Evolutionary conservation across 192 early-diverging fungal genomes (phyloP), one percentile per base, ranked within the genome.

Genomic region (Backusella parvicylindrica): DNA sequence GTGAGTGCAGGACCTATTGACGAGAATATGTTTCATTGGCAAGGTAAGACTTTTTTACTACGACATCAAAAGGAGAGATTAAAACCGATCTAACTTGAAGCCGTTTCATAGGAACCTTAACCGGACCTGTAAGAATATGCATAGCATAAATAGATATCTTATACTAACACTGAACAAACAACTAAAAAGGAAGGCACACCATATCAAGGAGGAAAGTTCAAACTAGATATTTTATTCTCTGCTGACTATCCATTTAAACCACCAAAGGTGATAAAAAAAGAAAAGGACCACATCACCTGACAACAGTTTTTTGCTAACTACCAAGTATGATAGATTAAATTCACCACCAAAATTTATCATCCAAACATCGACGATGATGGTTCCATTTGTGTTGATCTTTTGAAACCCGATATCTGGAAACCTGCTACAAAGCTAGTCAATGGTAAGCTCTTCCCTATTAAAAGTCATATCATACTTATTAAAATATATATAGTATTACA

Each of bases 361-460:
- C 83, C 83, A n/a, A 81, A 81, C 63, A 84, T 84, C 16, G 94
- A 95, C 72, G 92, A 95, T 67, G 91, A 93, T 64, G 93, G 94
- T 1, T 86, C 90, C 5, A 90, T 95, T 70, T 95, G 94, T 75
- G 84, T 95, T 43, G 85, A 86, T 12, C 66, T 93, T 38, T 76
- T 95, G 33, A 95, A 95, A 77, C 82, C 85, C 4, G 94, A 95
- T 70, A 91, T 90, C 12, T 95, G 94, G 94, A 95, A 95, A 73
- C 94, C 94, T 41, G 86, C 93, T 30, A 93, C 92, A 30, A 89
- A 90, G 65, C 74, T 94, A 12, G 70, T 69, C 30, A 89, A 92
- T 79, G 87, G 89, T 91, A 83, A 71, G 1, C n/a, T n/a, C n/a
- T n/a, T 23, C 3, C 6, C 49, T 32, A 32, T 15, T 32, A 32